Conservation (phyloP, 768 basidiomycete species). For the Suillus tomentosus region DNA sequence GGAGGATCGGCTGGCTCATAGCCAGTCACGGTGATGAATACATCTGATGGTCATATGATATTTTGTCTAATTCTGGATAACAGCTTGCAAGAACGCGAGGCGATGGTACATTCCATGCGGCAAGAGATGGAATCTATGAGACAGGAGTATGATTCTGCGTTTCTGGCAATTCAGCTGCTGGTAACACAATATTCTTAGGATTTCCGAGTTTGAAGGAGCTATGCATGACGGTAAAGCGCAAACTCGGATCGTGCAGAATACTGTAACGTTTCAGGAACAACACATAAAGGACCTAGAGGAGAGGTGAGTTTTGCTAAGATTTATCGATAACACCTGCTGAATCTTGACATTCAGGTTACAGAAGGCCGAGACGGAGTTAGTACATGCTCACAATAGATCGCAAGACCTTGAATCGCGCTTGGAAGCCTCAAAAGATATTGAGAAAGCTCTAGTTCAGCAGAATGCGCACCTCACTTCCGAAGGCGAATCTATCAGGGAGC, state of each 20-base stretch:
- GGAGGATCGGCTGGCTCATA: slow-evolving; percentile 28
- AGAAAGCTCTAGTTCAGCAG: slow-evolving; percentile 29
- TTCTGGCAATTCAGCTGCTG: slow-evolving; percentile 15
- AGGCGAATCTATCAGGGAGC: slow-evolving; percentile 24
- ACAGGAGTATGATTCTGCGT: slow-evolving; percentile 27
- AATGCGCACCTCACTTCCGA: slow-evolving; percentile 28
- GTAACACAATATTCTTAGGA: slow-evolving; percentile 20
- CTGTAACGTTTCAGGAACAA: slow-evolving; percentile 33
- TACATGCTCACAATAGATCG: slow-evolving; percentile 20
- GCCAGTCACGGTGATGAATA: slow-evolving; percentile 24
- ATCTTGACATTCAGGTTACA: slow-evolving; percentile 13
- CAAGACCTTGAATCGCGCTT: slow-evolving; percentile 33
- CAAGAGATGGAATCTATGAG: slow-evolving; percentile 33
- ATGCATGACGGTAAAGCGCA: slow-evolving; percentile 28
- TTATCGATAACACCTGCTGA: slow-evolving; percentile 13
- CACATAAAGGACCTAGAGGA: slow-evolving; percentile 27
- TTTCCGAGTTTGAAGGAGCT: slow-evolving; percentile 25
- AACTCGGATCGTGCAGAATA: slow-evolving; percentile 31
- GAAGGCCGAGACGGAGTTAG: slow-evolving; percentile 24
- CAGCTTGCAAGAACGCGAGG: slow-evolving; percentile 30
- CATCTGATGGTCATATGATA: not conserved
- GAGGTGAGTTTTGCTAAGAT: slow-evolving; percentile 21
- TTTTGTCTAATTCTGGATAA: slow-evolving; percentile 18
- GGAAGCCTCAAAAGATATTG: slow-evolving; percentile 24
- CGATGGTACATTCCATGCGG: slow-evolving; percentile 28